Evolutionary conservation across 2,329 filamentous ascomycete genomes (phyloP).

Genomic region (Ceratocystis cubensis): DNA sequence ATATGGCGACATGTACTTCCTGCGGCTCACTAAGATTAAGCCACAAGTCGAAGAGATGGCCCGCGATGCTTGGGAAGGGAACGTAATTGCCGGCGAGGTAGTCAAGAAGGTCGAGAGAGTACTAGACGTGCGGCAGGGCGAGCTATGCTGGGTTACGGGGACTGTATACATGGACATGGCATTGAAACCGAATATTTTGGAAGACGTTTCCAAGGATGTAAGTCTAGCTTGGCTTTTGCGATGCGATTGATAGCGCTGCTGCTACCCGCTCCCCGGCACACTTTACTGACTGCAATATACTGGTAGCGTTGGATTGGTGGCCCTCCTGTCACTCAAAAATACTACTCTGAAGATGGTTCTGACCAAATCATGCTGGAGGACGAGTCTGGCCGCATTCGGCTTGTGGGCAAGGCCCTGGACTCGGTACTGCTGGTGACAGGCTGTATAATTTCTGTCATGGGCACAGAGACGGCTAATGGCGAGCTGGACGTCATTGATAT

Average conservation of each 20-base stretch:
- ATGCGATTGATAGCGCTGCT: too few relatives aligned
- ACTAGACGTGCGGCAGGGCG: conserved; percentile 86
- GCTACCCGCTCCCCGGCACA: background rate
- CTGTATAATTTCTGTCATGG: conserved; percentile 86
- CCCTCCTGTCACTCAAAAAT: conserved; percentile 64
- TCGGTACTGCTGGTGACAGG: conserved; percentile 72
- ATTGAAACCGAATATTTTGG: conserved; percentile 87
- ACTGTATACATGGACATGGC: conserved; percentile 97
- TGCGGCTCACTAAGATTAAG: conserved; percentile 78
- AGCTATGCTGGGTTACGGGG: conserved; percentile 88
- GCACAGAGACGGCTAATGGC: conserved; percentile 82
- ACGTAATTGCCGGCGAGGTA: conserved; percentile 63
- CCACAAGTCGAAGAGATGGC: conserved; percentile 67
- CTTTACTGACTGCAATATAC: background rate
- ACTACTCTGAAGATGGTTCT: conserved; percentile 48
- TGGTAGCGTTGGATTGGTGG: conserved; percentile 74
- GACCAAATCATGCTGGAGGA: conserved; percentile 83
- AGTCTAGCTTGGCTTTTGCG: conserved; percentile 28
- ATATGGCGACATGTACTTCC: conserved; percentile 95
- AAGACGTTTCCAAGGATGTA: conserved; percentile 88
- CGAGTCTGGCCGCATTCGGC: conserved; percentile 74
- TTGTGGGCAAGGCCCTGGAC: conserved; percentile 59
- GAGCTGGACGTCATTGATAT: conserved; percentile 88
- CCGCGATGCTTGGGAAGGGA: conserved; percentile 60
- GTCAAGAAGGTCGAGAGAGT: conserved; percentile 73